Conservation (phyloP, 345 rosid genomes). For the Turritis glabra region DNA sequence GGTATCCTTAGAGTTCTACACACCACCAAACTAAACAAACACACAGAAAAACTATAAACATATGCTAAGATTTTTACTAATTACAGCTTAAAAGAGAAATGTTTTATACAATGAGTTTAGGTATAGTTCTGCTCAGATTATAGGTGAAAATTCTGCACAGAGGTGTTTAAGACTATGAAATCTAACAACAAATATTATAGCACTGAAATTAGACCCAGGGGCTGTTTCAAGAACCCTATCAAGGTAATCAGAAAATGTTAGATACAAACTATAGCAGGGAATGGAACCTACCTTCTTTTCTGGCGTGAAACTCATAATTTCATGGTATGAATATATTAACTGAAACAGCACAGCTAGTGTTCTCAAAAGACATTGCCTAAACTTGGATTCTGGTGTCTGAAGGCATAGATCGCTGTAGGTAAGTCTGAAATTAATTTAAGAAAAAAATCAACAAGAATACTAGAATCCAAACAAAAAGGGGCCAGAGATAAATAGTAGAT, state of each 20-base stretch:
- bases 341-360: constrained; percentile 81
- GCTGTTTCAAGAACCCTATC: constrained; percentile 26
- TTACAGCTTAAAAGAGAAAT: not conserved
- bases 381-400: constrained; percentile 93
- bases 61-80: constrained; percentile 9
- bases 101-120: not conserved
- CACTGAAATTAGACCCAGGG: constrained; percentile 5
- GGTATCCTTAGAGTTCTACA: constrained; percentile 7
- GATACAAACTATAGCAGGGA: constrained; percentile 27
- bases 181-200: constrained; percentile 6
- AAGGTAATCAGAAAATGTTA: constrained; percentile 6
- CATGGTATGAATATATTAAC: constrained; percentile 83
- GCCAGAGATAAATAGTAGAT: constrained; percentile 2
- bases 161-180: constrained; percentile 3
- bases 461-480: constrained; percentile 19
- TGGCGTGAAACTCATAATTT: constrained; percentile 78
- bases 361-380: constrained; percentile 86
- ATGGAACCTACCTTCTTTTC: constrained; percentile 56
- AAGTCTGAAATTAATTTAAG: constrained; percentile 58
- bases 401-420: constrained; percentile 98
- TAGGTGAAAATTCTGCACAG: not conserved
- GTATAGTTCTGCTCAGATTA: constrained; percentile 9
- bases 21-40: constrained; percentile 15
- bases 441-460: constrained; percentile 20
- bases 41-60: not conserved